Base-by-base conservation (phyloP, 176 grass and related monocot genomes). In the Aechmea fasciata region DNA sequence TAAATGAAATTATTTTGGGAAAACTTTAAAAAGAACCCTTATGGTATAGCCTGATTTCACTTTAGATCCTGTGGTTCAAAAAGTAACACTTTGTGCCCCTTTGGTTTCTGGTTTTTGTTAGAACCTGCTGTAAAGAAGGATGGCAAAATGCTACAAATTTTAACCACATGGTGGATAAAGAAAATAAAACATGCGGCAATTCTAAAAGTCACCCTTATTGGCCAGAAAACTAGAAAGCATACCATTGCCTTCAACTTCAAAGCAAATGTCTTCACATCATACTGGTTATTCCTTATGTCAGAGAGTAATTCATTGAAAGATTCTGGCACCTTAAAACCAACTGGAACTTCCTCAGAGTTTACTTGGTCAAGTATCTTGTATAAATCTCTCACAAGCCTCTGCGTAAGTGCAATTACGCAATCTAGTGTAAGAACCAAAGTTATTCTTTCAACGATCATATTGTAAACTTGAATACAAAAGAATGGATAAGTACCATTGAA, bases 251-350 rank as follows among this genome's bases (percentile, higher is more conserved):
- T 99, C 63, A 97, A 71, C 61, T 65, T 81, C 63, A 87, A 65
- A 74, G 89, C 89, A 84, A 97, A 97, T 73, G 79, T 87, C 66
- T 79, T 90, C 63, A 85, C 81, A 87, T 97, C 81, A 81, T 97
- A 92, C 55, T 91, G 75, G 61, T 83, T 97, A 77, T 84, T 90
- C 69, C 83, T 97, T 64, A 85, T 85, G 68, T 92, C 93, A 85
- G 81, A 83, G 49, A 92, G 77, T 57, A 97, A 97, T 69, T 97
- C 93, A 77, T 80, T 75, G 81, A 87, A 97, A 65, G 81, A 87
- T 77, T 97, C 89, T 52, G 93, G 82, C 54, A 90, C 77, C 69
- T 92, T 92, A 52, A 84, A 54, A 72, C 77, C 86, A 81, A 76
- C 26, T 76, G 89, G 79, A 75, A 77, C 48, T 55, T 87, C 79